A percentile compares a stretch with the other conserved stretches of the same genome.
These are phyloP conservation scores for Penicilliopsis zonata DNA, from an alignment of 495 filamentous ascomycete species.

Conservation along the genomic window DNA sequence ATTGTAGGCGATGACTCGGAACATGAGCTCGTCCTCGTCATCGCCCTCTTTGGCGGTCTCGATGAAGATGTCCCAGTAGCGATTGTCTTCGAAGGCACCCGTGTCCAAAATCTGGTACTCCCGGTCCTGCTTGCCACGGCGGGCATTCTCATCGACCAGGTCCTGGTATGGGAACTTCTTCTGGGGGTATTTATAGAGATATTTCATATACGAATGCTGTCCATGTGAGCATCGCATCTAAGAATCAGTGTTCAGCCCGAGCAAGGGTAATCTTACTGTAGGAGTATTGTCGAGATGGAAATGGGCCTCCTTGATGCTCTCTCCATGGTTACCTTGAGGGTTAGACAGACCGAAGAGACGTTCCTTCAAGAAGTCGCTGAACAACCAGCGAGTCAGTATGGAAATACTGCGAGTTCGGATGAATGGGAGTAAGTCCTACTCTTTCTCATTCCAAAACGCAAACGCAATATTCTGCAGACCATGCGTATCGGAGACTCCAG, in stretches of 20 bases:
- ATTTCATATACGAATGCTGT: conserved; percentile 99
- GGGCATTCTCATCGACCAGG: conserved; percentile 70
- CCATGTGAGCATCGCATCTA: too few species aligned
- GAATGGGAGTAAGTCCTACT: conserved; percentile 41
- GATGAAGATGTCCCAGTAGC: conserved; percentile 96
- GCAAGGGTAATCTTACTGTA: conserved; percentile 15
- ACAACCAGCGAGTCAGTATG: background rate
- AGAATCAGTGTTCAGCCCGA: conserved; percentile 1
- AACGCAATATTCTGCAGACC: conserved; percentile 85
- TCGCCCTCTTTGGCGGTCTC: conserved; percentile 89
- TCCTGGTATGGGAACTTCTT: conserved; percentile 83
- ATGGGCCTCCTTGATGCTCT: conserved; percentile 91
- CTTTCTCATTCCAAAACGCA: conserved; percentile 94
- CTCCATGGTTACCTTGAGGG: conserved; percentile 91
- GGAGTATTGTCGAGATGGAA: conserved; percentile 95
- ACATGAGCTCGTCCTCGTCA: conserved; percentile 80
- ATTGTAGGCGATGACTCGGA: conserved; percentile 94
- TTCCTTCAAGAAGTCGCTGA: conserved; percentile 83
- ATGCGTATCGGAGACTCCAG: conserved; percentile 87
- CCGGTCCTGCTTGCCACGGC: conserved; percentile 55
- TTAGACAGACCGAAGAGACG: conserved; percentile 89
- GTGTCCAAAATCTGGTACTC: conserved; percentile 93
- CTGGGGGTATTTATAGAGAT: conserved; percentile 94
- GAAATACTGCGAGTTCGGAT: too few species aligned
- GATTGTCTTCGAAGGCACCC: conserved; percentile 78